A percentile compares a stretch with the other conserved stretches of the same genome.
Conservation (phyloP, 2,329 filamentous ascomycete genomes). For the Graphilbum fragrans region DNA sequence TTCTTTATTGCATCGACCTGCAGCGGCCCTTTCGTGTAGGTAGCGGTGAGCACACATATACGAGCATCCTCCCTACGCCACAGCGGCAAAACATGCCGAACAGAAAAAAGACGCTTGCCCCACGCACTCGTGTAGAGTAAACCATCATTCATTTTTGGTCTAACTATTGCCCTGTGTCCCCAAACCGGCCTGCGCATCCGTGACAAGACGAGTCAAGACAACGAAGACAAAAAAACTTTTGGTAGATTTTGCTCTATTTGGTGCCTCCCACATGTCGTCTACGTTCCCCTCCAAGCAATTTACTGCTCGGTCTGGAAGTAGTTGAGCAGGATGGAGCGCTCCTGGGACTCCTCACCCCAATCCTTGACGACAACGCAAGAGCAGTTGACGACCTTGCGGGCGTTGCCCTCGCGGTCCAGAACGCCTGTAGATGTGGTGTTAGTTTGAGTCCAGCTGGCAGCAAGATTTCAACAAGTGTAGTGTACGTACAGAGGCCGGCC, state of each 20-base stretch:
- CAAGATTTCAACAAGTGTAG: neutral
- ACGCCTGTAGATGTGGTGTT: conserved; percentile 63
- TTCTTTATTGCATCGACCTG: too few species aligned
- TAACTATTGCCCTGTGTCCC: conserved; percentile 7
- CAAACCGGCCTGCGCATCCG: conserved; percentile 1
- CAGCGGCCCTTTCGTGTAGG: too few species aligned
- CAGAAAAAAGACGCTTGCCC: too few species aligned
- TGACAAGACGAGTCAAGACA: neutral
- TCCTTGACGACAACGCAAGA: conserved; percentile 99
- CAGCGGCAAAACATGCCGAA: neutral
- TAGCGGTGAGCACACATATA: too few species aligned
- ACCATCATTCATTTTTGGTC: neutral
- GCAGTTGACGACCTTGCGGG: conserved; percentile 99
- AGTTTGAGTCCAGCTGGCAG: neutral
- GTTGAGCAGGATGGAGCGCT: conserved; percentile 98
- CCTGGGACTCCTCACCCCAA: conserved; percentile 99
- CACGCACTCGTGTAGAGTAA: neutral
- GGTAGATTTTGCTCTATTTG: conserved; percentile 1
- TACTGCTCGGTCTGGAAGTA: conserved; percentile 96
- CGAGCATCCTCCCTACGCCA: too few species aligned
- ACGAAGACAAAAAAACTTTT: neutral
- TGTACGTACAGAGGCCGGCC: conserved; percentile 91
- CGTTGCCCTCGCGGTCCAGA: conserved; percentile 97
- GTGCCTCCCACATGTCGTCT: neutral
- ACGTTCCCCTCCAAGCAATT: conserved; percentile 13